phyloP scores from a whole-genome alignment of 768 basidiomycete species.

The Coprinellus micaceus region DNA sequence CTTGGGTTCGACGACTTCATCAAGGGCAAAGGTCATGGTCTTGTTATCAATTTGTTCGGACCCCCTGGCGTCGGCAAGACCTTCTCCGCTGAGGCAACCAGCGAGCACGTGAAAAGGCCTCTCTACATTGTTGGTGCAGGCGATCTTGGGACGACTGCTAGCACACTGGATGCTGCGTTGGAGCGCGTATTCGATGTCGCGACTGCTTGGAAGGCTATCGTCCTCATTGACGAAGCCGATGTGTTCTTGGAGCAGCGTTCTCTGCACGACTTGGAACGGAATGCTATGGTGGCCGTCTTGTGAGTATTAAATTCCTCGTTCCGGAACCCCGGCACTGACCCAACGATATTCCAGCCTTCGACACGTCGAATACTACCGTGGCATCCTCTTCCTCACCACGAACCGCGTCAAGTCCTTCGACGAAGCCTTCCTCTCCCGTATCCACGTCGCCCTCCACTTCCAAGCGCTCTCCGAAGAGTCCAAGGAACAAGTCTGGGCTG shows the following conservation, averaged over 20 bases:
- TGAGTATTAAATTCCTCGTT: slow-evolving; percentile 19
- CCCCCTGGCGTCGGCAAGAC: slow-evolving; percentile 63
- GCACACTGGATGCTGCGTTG: slow-evolving; percentile 39
- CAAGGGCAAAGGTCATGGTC: slow-evolving; percentile 60
- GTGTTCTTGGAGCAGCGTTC: slow-evolving; percentile 71
- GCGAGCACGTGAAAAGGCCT: slow-evolving; percentile 50
- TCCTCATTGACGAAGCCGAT: slow-evolving; percentile 62
- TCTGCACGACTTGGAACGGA: slow-evolving; percentile 59
- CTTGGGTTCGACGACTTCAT: slow-evolving; percentile 58
- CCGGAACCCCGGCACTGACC: slow-evolving; percentile 20
- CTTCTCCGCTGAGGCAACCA: slow-evolving; percentile 57
- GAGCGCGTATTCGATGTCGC: slow-evolving; percentile 49
- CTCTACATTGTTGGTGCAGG: slow-evolving; percentile 54
- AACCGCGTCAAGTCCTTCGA: slow-evolving; percentile 60
- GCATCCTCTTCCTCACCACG: slow-evolving; percentile 55
- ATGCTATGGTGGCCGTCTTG: slow-evolving; percentile 73
- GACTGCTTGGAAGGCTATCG: slow-evolving; percentile 58
- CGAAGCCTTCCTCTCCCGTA: slow-evolving; percentile 65
- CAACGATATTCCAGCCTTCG: slow-evolving; percentile 39
- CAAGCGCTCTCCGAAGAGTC: slow-evolving; percentile 50
- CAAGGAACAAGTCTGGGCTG: slow-evolving; percentile 58
- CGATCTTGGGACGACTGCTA: slow-evolving; percentile 48
- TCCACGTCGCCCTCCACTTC: slow-evolving; percentile 66
- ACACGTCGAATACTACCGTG: slow-evolving; percentile 55
- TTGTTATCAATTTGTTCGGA: slow-evolving; percentile 55